Base-by-base conservation (phyloP, 371 early-diverging fungal genomes). In the Mucor lusitanicus region DNA sequence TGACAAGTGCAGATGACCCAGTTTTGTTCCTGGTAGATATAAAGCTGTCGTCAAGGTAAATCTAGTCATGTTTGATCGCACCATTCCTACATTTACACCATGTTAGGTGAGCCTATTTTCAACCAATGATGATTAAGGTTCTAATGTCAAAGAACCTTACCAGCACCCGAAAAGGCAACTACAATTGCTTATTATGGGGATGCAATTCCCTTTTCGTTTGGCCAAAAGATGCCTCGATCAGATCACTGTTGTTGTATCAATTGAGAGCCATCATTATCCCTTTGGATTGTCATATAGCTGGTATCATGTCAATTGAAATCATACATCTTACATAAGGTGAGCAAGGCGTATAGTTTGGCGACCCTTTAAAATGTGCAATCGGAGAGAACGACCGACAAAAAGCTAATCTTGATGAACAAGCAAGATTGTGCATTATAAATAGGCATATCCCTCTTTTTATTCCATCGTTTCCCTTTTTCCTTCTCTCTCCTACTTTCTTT, bases 381-480 rank as follows among this genome's bases (percentile, higher is more conserved):
- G 53, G 53, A 53, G 53, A 27, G 27, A 27, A 53, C 53, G 27
- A 53, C 53, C 53, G 53, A 53, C 53, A 53, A 53, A 53, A 53
- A 53, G 53, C 27, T 53, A 53, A 53, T 53, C 27, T 27, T 53
- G 27, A 53, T 53, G 53, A 23, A 53, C 53, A 53, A 53, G 27
- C 50, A 50, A 21, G 7, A 9, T 25, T 50, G 12, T 25, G 13
- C 23, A 53, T 53, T 27, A 53, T 27, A 53, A 27, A 46, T 46
- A 46, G 46, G 46, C 21, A 46, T 21, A 21, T 21, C 46, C 46
- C 46, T 46, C 46, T 46, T 37, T n/a, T 27, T 32, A 46, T 61
- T 61, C 32, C 33, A n/a, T 48, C 32, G 28, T 48, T 32, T 11
- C 48, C n/a, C 48, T 44, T 12, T 48, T 15, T 61, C n/a, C 44